Evolutionary conservation across 2,329 filamentous ascomycete species (phyloP).

Genomic region (Ophidiomyces ophidiicola): DNA sequence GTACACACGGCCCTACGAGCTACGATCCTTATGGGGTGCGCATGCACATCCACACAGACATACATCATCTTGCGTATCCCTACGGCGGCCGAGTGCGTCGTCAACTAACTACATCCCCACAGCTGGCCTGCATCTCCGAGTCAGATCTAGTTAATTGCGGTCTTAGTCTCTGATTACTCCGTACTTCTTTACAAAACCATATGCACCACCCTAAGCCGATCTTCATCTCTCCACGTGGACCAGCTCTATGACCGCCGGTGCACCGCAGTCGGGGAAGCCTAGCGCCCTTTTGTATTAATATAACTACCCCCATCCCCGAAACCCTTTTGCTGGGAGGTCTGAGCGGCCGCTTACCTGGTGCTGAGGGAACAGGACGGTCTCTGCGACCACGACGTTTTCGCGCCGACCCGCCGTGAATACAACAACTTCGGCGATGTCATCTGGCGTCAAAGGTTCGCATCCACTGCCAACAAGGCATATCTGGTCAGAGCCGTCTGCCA

Average conservation of each 20-base stretch:
- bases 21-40: too few relatives aligned
- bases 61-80: too few relatives aligned
- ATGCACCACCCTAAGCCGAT: too few relatives aligned
- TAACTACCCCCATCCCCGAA: background rate
- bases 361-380: conserved; percentile 75
- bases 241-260: conserved; percentile 10
- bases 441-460: conserved; percentile 70
- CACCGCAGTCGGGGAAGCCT: conserved; percentile 11
- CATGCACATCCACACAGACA: too few relatives aligned
- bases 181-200: too few relatives aligned
- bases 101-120: too few relatives aligned
- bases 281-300: background rate
- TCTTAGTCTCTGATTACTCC: too few relatives aligned
- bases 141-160: too few relatives aligned
- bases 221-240: background rate
- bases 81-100: too few relatives aligned
- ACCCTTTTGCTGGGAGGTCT: conserved; percentile 1
- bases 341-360: conserved; percentile 56
- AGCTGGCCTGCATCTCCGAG: too few relatives aligned
- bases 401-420: conserved; percentile 73
- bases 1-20: too few relatives aligned
- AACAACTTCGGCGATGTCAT: conserved; percentile 82
- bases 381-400: conserved; percentile 84
- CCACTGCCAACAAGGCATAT: conserved; percentile 38
- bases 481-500: background rate